phyloP scores from a whole-genome alignment of 768 basidiomycete species.

The Phanerochaete carnosa region DNA sequence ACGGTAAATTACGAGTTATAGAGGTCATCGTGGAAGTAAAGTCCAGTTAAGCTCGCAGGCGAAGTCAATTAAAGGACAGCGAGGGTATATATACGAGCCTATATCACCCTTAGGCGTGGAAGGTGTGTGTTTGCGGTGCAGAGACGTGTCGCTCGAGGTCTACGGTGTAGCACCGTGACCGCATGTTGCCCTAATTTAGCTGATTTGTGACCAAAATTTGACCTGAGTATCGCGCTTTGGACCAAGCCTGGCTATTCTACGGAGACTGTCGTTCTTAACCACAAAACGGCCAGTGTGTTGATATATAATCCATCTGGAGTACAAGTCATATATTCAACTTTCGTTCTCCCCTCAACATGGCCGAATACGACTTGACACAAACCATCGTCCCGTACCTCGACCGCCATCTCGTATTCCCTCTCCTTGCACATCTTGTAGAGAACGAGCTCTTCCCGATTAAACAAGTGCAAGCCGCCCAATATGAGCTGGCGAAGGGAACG shows the following conservation, averaged over 20 bases:
- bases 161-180: conserved; percentile 1
- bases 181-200: not conserved
- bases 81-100: not conserved
- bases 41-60: not conserved
- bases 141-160: not conserved
- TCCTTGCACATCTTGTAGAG: conserved; percentile 85
- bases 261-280: not conserved
- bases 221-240: not conserved
- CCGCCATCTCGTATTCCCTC: conserved; percentile 90
- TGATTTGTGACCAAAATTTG: conserved; percentile 14
- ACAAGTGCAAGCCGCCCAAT: conserved; percentile 86
- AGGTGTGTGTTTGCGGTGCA: not conserved
- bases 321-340: not conserved
- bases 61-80: not conserved
- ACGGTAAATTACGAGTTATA: conserved; percentile 83
- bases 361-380: conserved; percentile 88
- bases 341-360: conserved; percentile 47
- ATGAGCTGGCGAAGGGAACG: conserved; percentile 95
- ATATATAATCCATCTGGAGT: not conserved
- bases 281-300: not conserved
- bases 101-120: not conserved
- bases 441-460: conserved; percentile 71
- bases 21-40: conserved; percentile 58
- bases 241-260: not conserved
- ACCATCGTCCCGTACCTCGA: conserved; percentile 91